Evolutionary conservation across 148 eudicot genomes (phyloP), one percentile per base, ranked within the genome.

Genomic region (Vaccinium macrocarpon): DNA sequence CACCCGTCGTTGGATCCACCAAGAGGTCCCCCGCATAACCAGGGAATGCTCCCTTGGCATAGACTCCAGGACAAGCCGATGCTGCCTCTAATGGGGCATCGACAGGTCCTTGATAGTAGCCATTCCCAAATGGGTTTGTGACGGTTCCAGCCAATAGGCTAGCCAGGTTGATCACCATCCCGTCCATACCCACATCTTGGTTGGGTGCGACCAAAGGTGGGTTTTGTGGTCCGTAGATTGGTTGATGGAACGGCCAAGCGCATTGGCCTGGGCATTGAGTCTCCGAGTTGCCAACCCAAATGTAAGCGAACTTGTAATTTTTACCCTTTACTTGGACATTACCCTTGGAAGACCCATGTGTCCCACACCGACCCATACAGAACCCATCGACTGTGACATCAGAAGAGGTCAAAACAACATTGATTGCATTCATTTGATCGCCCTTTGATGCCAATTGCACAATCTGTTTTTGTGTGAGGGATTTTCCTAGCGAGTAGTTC

Each of bases 71-170:
- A 16, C 87, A 85, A 59, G 87, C 87, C 53, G 87, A 80, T 0
- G 84, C 87, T 12, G 87, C 87, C 48, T 85, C 87, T 1, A 85
- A 50, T 4, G 84, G 84, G 4, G 87, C 87, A 18, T 38, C 81
- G 1, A 49, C 79, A 23, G 81, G 66, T 1, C 87, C 87, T 10
- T 85, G 87, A 35, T 72, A 85, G 81, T 52, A 85, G 8, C 87
- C 87, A 11, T 59, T 80, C 15, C 83, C 83, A 15, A 71, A 84
- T 1, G 86, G 86, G 68, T 79, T 79, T 13, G 82, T 80, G 6
- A 57, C 83, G 0, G 83, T 64, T 1, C 74, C 83, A 1, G 87
- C 87, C 53, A 85, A 8, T 0, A 85, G 81, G 73, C 64, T 61
- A 1, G 87, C 87, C 62, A 85, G 51, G 76, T 85, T 85, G 23